Evolutionary conservation across 768 basidiomycete genomes (phyloP).

Genomic region (Epithele typhae): DNA sequence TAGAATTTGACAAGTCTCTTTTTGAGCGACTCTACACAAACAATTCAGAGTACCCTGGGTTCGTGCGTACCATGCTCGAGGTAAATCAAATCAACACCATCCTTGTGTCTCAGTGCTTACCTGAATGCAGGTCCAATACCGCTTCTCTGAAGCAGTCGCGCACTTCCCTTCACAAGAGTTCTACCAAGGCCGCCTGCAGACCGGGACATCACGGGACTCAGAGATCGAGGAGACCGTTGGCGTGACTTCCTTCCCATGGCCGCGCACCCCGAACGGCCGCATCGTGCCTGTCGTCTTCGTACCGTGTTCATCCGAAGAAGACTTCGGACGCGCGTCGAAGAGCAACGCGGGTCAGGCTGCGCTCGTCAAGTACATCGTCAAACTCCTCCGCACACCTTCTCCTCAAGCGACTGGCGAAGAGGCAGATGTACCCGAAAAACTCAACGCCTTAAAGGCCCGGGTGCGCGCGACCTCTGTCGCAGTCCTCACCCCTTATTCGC

Average conservation of each 20-base stretch:
- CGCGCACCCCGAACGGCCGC: slow-evolving; percentile 25
- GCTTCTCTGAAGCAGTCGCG: slow-evolving; percentile 55
- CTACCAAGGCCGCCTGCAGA: slow-evolving; percentile 50
- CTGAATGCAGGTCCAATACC: slow-evolving; percentile 49
- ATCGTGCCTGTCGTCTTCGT: slow-evolving; percentile 54
- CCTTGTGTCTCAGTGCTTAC: no score
- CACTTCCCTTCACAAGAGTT: slow-evolving; percentile 61
- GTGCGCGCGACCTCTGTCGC: slow-evolving; percentile 28
- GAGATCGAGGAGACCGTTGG: slow-evolving; percentile 25
- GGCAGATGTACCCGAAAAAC: no score
- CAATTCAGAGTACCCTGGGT: slow-evolving; percentile 27
- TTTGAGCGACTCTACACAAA: slow-evolving; percentile 59
- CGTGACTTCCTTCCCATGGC: slow-evolving; percentile 57
- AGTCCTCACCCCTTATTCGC: slow-evolving; percentile 57
- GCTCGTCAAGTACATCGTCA: slow-evolving; percentile 43
- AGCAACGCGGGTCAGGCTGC: slow-evolving; percentile 57
- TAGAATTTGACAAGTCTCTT: slow-evolving; percentile 57
- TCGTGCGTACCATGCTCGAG: slow-evolving; percentile 60
- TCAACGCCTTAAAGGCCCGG: not conserved
- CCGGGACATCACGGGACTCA: slow-evolving; percentile 33
- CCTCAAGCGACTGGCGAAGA: not conserved
- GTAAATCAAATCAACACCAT: slow-evolving; percentile 27
- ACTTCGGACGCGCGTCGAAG: slow-evolving; percentile 57
- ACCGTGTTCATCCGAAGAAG: slow-evolving; percentile 51
- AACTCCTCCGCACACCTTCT: slow-evolving; percentile 32